Evolutionary conservation across 192 early-diverging fungal species (phyloP), one percentile per base, ranked within the genome.

Genomic region (Funneliformis mosseae): DNA sequence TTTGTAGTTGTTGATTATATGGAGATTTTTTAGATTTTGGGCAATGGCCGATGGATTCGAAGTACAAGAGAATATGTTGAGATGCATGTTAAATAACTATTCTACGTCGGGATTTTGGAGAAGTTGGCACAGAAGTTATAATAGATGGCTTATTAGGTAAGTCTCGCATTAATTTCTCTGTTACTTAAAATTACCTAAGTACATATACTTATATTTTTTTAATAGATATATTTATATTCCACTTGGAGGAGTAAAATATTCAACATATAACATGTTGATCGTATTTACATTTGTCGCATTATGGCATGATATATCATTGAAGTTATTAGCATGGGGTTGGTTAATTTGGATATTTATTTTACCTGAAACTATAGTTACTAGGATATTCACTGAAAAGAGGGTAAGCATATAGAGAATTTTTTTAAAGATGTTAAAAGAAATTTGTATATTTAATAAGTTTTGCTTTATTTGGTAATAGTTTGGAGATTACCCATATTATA

Each of bases 11-110:
- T 85, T 97, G 78, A 93, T 99, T 43, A 97, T 97, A 70, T 99
- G 98, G 98, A 89, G 98, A 46, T 98, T 97, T 86, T 98, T 97
- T 84, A 89, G 98, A 46, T 88, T 98, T 69, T 99, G 98, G 98
- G 96, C 96, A 0, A 83, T 98, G 84, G 83, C 88, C n/a, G 98
- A 99, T 83, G 95, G 96, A 8, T 85, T 99, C 39, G 93, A 94
- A 55, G 91, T 92, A 2, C 86, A 91, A 11, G 98, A 99, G 81
- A 99, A 99, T 83, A 98, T 99, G 96, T 91, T 92, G 4, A 92
- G 97, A 7, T 99, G 97, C 82, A 97, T 98, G 92, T 90, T 88
- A 83, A 96, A 97, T 88, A 97, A 98, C 85, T 99, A 97, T 86
- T 97, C 96, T 23, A 89, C 93, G 16, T 90, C 93, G 63, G 92